These are phyloP conservation scores for Paramarasmius palmivorus DNA, from an alignment of 1,284 basidiomycete species.

Conservation along the genomic window DNA sequence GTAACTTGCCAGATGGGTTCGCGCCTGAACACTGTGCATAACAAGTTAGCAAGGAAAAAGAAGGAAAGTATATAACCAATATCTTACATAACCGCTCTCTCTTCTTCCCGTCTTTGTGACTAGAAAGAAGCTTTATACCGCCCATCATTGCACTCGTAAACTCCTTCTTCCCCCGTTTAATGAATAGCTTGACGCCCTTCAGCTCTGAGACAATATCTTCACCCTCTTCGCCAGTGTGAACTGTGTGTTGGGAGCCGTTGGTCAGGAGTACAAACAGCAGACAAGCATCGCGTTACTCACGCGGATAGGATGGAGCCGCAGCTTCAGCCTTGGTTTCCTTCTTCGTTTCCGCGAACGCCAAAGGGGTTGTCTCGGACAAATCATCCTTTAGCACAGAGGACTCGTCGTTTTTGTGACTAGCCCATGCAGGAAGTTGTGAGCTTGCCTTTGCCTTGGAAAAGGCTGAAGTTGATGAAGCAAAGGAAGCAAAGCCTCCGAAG, in stretches of 20 bases:
- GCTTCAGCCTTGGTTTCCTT: not conserved
- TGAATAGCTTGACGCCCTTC: conserved; percentile 58
- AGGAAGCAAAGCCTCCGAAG: conserved; percentile 5
- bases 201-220: conserved; percentile 55
- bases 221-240: conserved; percentile 62
- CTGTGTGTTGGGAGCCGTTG: no score
- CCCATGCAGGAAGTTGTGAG: not conserved
- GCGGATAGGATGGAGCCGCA: not conserved
- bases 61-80: conserved; percentile 1
- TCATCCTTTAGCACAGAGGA: not conserved
- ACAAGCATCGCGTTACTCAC: no score
- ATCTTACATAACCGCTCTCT: conserved; percentile 48
- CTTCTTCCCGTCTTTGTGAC: conserved; percentile 27
- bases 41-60: not conserved
- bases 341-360: not conserved
- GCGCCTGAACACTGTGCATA: conserved; percentile 58
- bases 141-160: conserved; percentile 64
- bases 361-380: not conserved
- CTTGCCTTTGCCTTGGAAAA: not conserved
- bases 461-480: not conserved
- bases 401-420: no score
- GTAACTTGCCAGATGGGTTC: conserved; percentile 67
- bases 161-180: conserved; percentile 58
- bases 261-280: no score
- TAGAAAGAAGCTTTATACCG: conserved; percentile 55